Conservation (phyloP, 2,329 filamentous ascomycete genomes). For the Fusarium subtropicale region DNA sequence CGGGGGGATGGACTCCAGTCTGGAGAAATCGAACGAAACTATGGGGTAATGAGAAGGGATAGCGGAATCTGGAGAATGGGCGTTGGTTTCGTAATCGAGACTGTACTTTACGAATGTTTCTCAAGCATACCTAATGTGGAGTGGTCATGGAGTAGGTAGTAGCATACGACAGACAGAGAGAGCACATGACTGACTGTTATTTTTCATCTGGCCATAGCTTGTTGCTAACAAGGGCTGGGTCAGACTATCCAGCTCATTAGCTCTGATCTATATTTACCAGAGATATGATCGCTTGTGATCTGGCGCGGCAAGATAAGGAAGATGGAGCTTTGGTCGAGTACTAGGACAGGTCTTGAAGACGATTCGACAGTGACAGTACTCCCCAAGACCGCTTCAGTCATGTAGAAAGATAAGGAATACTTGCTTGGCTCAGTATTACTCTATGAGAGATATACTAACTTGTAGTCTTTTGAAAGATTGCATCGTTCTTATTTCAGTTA, state of each 20-base stretch:
- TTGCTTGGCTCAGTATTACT: background rate
- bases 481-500: background rate
- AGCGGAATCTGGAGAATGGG: conserved; percentile 18
- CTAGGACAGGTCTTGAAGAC: background rate
- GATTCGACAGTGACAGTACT: background rate
- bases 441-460: background rate
- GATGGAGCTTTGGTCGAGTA: background rate
- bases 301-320: background rate
- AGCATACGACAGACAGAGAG: background rate
- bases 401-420: background rate
- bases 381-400: background rate
- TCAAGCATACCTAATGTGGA: background rate
- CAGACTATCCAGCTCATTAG: background rate
- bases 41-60: conserved; percentile 19
- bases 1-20: conserved; percentile 19
- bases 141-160: background rate
- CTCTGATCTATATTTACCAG: background rate
- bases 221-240: background rate
- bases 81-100: conserved; percentile 24
- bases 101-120: conserved; percentile 15
- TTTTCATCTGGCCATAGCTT: conserved; percentile 1
- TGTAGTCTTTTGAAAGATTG: background rate
- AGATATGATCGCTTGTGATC: background rate
- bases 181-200: conserved; percentile 17
- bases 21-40: conserved; percentile 17